These are phyloP conservation scores for Saccharomycopsis selenospora DNA, from an alignment of 805 yeast genomes.

Conservation along the genomic window DNA sequence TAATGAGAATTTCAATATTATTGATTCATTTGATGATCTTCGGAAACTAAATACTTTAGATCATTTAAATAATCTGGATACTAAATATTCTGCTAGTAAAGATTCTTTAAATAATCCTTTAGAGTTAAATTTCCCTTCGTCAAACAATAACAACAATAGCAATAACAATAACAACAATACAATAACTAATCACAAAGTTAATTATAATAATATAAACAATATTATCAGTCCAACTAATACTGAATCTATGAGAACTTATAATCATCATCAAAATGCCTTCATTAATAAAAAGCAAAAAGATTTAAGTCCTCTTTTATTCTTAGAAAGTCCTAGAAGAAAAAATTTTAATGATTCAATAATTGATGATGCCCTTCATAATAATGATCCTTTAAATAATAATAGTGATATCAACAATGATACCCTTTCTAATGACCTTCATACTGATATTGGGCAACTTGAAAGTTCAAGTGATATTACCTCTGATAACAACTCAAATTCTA, in stretches of 20 bases:
- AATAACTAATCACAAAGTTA: background rate
- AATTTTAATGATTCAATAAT: background rate
- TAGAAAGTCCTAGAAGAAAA: background rate
- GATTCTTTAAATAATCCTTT: background rate
- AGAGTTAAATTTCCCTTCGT: background rate
- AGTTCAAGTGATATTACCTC: no score
- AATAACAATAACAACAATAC: background rate
- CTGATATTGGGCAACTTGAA: no score
- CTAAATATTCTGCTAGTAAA: background rate
- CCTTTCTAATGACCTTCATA: no score
- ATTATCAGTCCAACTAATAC: background rate
- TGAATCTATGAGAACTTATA: background rate
- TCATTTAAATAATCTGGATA: background rate
- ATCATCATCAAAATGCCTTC: background rate
- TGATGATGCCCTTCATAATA: background rate
- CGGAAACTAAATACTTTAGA: background rate
- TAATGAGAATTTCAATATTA: background rate
- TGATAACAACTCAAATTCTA: background rate
- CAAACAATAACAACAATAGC: background rate
- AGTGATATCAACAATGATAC: no score
- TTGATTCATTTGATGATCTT: background rate
- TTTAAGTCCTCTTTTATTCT: conserved; percentile 1
- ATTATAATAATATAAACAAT: background rate
- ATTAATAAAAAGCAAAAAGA: background rate
- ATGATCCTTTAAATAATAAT: no score